Evolutionary conservation across 192 early-diverging fungal genomes (phyloP), one percentile per base, ranked within the genome.

Genomic region (Gigaspora rosea): DNA sequence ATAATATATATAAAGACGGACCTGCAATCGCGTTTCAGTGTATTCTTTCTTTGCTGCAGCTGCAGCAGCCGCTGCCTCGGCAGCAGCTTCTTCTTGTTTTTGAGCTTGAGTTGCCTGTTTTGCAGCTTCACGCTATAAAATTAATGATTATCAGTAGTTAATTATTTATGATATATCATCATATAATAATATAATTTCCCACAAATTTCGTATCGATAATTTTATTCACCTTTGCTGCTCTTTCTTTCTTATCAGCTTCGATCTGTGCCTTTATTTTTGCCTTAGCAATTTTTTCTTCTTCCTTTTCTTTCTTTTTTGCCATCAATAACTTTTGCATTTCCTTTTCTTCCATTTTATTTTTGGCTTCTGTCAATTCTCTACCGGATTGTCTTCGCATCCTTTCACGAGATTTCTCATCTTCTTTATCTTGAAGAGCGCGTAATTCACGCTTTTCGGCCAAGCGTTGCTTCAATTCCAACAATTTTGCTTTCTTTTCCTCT

Each of bases 221-320:
- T 59, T 47, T 72, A 64, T 58, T 41, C 83, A 91, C 90, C 85
- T 91, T 88, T 4, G 89, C 86, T 1, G 85, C 83, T 12, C 95
- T 72, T 50, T 94, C 94, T 58, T 77, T 80, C 78, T 91, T 94
- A 78, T 96, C 95, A 18, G 81, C 84, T 77, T 95, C 95, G 78
- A 96, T 93, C 78, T 92, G 89, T 12, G 87, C 89, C 71, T 89
- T 91, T 71, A 96, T 91, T 71, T 88, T 88, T n/a, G 83, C 89
- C 66, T 90, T 91, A 3, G 93, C 93, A n/a, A 82, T 59, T 51
- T 82, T 87, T 16, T 96, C 95, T 27, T 89, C 85, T 62, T 93
- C 93, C 82, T 96, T 95, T 75, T 96, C 93, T 63, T 84, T 82
- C 76, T 87, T 89, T 79, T 92, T 92, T 4, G 78, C 83, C 71